These are phyloP conservation scores for Lactarius evosmus DNA, from an alignment of 768 basidiomycete species.

Conservation along the genomic window DNA sequence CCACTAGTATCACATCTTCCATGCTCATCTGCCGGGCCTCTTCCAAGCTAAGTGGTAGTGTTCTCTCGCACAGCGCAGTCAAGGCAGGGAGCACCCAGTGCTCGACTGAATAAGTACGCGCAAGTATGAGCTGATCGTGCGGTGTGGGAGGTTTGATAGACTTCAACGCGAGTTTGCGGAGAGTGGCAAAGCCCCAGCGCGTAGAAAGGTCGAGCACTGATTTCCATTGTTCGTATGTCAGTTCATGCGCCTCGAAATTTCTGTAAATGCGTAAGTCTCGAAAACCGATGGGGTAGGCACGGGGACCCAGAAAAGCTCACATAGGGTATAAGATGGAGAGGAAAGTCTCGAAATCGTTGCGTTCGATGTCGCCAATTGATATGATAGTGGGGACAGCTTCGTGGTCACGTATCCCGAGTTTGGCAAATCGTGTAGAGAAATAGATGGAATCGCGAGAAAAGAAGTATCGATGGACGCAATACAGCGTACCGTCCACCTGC, in stretches of 20 bases:
- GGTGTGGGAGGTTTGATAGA: slow-evolving; percentile 19
- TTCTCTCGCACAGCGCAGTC: slow-evolving; percentile 19
- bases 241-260: slow-evolving; percentile 18
- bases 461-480: slow-evolving; percentile 25
- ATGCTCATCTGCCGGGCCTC: slow-evolving; percentile 19
- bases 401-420: slow-evolving; percentile 15
- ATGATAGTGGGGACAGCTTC: slow-evolving; percentile 12
- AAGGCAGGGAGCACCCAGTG: slow-evolving; percentile 24
- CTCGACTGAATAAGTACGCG: slow-evolving; percentile 22
- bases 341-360: slow-evolving; percentile 24
- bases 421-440: slow-evolving; percentile 17
- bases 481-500: slow-evolving; percentile 23
- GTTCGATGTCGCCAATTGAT: slow-evolving; percentile 12
- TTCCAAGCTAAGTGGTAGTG: slow-evolving; percentile 8
- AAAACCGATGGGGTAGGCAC: not conserved
- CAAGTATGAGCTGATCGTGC: slow-evolving; percentile 23
- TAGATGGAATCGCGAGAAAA: slow-evolving; percentile 24
- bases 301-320: slow-evolving; percentile 9
- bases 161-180: slow-evolving; percentile 28
- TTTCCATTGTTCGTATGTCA: slow-evolving; percentile 31
- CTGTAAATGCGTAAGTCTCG: not conserved
- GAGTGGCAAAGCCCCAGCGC: slow-evolving; percentile 34
- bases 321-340: slow-evolving; percentile 27
- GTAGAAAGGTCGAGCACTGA: slow-evolving; percentile 33
- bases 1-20: slow-evolving; percentile 23